These are phyloP conservation scores for Oenanthe javanica DNA, from an alignment of 140 eudicot genomes.

Conservation along the genomic window DNA sequence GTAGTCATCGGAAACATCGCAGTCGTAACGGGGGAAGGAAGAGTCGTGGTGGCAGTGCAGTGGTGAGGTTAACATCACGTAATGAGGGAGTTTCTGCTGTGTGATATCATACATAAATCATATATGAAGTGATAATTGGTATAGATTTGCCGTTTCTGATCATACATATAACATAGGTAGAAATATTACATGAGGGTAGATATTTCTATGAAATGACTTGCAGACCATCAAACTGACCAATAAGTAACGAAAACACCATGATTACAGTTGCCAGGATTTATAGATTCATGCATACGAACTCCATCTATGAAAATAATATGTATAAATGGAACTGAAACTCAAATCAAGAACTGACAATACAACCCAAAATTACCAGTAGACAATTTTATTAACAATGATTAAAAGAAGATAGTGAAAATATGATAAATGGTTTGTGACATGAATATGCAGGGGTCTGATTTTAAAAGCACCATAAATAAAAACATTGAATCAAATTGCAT, in stretches of 20 bases:
- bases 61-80: not conserved
- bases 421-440: not conserved
- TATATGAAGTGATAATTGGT: not conserved
- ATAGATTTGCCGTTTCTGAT: not conserved
- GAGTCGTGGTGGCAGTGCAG: not conserved
- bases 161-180: not conserved
- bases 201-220: not conserved
- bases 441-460: not conserved
- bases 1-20: conserved; percentile 16
- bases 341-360: not conserved
- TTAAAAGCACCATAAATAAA: not conserved
- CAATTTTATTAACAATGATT: not conserved
- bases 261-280: not conserved
- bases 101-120: not conserved
- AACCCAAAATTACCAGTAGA: not conserved
- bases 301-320: not conserved
- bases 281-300: not conserved
- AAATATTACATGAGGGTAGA: not conserved
- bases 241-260: not conserved
- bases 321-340: not conserved
- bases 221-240: not conserved
- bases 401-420: not conserved
- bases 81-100: not conserved
- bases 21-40: not conserved
- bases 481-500: not conserved